Evolutionary conservation across 805 yeast genomes (phyloP).

Genomic region (Myxozyma melibiosi): DNA sequence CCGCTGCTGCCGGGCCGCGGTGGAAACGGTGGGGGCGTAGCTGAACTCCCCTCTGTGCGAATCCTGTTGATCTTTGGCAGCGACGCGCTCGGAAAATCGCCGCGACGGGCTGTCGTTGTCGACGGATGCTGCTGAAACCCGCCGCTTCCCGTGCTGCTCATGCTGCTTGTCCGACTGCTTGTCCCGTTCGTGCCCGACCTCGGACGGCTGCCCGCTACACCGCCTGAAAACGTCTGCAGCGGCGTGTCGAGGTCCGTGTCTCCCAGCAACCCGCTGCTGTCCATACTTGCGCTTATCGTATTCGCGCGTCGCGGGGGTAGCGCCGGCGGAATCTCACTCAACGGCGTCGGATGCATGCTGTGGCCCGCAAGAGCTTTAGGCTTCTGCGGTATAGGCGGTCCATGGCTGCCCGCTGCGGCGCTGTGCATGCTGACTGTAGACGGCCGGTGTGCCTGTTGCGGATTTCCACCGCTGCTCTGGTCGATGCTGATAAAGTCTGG

Average conservation of each 20-base stretch:
- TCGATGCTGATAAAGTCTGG: slow-evolving; percentile 50
- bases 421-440: background rate
- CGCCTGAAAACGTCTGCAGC: slow-evolving; percentile 22
- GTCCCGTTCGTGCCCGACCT: background rate
- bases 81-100: slow-evolving; percentile 27
- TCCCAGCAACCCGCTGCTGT: slow-evolving; percentile 1
- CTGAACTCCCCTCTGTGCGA: background rate
- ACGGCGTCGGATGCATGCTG: slow-evolving; percentile 19
- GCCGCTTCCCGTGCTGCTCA: slow-evolving; percentile 11
- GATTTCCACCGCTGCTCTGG: background rate
- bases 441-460: background rate
- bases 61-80: slow-evolving; percentile 12
- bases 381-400: slow-evolving; percentile 26
- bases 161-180: slow-evolving; percentile 10
- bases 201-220: background rate
- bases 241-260: slow-evolving; percentile 23
- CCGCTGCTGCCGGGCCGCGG: slow-evolving; percentile 19
- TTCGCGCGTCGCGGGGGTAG: slow-evolving; percentile 25
- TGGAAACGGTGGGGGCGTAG: slow-evolving; percentile 18
- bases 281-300: background rate
- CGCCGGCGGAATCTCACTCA: slow-evolving; percentile 22
- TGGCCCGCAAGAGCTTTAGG: slow-evolving; percentile 20
- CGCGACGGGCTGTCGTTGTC: background rate
- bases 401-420: too few relatives aligned
- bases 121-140: background rate